Conservation (phyloP, 768 basidiomycete genomes). For the Phanerochaete carnosa region DNA sequence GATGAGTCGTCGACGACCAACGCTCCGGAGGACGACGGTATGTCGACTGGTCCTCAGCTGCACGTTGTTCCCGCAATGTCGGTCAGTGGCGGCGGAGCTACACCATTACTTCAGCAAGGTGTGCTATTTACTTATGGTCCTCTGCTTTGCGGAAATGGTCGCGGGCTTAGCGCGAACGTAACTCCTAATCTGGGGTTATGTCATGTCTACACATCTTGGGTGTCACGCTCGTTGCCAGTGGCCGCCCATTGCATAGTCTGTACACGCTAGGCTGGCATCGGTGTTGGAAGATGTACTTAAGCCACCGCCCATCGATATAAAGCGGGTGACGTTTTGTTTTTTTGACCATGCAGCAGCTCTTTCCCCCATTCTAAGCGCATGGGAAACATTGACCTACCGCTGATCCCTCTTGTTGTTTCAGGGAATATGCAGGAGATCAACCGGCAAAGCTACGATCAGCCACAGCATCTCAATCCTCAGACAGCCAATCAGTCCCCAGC, state of each 20-base stretch:
- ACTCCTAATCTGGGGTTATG: background rate
- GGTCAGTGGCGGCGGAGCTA: conserved; percentile 53
- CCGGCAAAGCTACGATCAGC: conserved; percentile 10
- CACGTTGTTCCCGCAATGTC: conserved; percentile 85
- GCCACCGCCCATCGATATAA: background rate
- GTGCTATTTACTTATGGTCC: conserved; percentile 12
- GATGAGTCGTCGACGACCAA: conserved; percentile 52
- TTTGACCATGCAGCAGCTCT: background rate
- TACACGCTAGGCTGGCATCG: background rate
- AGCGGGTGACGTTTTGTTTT: background rate
- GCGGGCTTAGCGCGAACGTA: background rate
- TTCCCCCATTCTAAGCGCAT: background rate
- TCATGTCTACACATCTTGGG: background rate
- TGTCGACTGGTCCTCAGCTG: conserved; percentile 57
- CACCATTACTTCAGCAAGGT: conserved; percentile 59
- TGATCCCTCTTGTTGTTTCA: conserved; percentile 1
- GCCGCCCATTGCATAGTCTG: background rate
- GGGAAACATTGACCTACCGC: conserved; percentile 3
- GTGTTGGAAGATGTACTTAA: background rate
- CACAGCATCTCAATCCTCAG: conserved; percentile 7
- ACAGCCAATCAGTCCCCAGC: conserved; percentile 4
- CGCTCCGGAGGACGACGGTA: conserved; percentile 55
- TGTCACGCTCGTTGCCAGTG: background rate
- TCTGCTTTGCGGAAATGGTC: background rate
- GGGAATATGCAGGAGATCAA: conserved; percentile 6